Percentiles rank a stretch among this genome's conserved stretches.
Evolutionary conservation across 805 yeast species (phyloP).

Genomic region (Cyberlindnera americana): DNA sequence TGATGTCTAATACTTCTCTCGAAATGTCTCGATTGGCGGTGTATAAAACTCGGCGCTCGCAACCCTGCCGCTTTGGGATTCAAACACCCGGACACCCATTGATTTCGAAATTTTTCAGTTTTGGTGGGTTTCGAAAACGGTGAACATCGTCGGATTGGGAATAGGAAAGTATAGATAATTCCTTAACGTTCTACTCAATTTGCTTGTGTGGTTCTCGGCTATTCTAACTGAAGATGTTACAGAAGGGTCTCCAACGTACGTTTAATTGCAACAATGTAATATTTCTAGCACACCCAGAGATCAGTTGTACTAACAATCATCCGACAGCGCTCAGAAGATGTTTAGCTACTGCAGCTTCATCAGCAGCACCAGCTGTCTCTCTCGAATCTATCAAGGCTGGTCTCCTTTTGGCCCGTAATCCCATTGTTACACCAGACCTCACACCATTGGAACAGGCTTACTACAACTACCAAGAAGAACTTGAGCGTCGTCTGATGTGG

Average conservation of each 20-base stretch:
- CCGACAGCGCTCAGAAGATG: conserved; percentile 21
- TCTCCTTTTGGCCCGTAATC: conserved; percentile 72
- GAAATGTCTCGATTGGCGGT: background rate
- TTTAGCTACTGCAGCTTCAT: conserved; percentile 20
- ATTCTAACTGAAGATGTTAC: too few species aligned
- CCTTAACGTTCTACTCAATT: too few species aligned
- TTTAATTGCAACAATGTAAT: background rate
- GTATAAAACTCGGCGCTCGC: conserved; percentile 2
- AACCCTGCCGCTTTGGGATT: conserved; percentile 5
- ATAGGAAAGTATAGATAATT: background rate
- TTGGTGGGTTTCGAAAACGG: too few species aligned
- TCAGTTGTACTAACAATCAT: conserved; percentile 1
- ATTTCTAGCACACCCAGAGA: background rate
- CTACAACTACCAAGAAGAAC: conserved; percentile 78
- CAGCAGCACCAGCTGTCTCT: conserved; percentile 18
- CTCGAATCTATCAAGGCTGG: conserved; percentile 38
- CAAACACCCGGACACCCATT: conserved; percentile 7
- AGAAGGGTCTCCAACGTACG: conserved; percentile 14
- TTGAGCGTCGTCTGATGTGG: conserved; percentile 93
- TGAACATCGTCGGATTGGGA: conserved; percentile 4
- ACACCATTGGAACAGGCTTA: conserved; percentile 70
- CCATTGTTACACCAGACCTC: conserved; percentile 77
- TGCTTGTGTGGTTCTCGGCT: too few species aligned
- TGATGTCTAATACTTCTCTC: background rate
- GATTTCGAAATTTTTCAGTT: conserved; percentile 11